Base-by-base conservation (phyloP, 805 yeast species). In the Scheffersomyces ergatensis region DNA sequence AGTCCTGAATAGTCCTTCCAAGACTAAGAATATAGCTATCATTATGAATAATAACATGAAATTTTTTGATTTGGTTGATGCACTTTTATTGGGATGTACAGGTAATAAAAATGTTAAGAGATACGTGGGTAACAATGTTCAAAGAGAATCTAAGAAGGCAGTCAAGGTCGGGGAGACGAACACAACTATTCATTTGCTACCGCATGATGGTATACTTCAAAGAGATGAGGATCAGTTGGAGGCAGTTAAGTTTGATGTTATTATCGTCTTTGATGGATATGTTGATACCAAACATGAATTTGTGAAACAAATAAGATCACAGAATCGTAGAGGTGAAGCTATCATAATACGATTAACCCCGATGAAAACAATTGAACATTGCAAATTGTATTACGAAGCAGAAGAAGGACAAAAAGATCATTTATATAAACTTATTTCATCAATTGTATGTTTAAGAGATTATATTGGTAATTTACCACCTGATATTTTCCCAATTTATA, bases 281-380 rank as follows among this genome's bases (percentile, higher is more conserved):
- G 80, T 81, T 29, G 78, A 77, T 45, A 67, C 71, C 17, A 26
- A 47, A 33, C 44, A 58, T 48, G 53, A 61, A 36, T 62, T 70
- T 54, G 49, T 67, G 33, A 29, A 45, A 6, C 32, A 39, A 16
- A 33, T 67, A 13, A 45, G 70, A 31, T 27, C 39, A 11, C 74
- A 70, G 42, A 58, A 67, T 42, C 47, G 57, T 17, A 37, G 51
- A 21, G 48, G 43, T 3, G 57, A 52, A 8, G 76, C 85, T 0
- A 83, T 88, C 8, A 65, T 87, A 4, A 54, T 92, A 19, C 66
- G 92, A 27, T 65, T 92, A 18, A 80, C 88, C 3, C 84, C 96
- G 2, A 77, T 83, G 43, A 83, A 87, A 52, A 83, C 95, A 2
- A 80, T 88, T 19, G 97, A 92, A 51, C 98, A 92, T 57, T 82